Conservation (phyloP, 129 eudicot genomes). For the Scalesia atractyloides region DNA sequence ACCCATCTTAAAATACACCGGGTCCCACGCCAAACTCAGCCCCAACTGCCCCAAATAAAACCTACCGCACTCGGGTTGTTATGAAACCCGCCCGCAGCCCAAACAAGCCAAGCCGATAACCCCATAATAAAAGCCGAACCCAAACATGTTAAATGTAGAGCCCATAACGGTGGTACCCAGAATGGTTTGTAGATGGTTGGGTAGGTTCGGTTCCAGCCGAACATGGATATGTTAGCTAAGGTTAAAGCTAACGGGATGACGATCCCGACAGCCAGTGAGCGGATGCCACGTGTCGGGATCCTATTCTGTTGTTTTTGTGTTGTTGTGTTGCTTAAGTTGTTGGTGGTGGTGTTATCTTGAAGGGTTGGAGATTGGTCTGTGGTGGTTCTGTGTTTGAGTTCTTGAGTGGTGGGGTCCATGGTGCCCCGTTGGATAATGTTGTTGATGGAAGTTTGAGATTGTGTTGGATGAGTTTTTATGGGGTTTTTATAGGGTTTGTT, state of each 20-base stretch:
- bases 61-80: conserved; percentile 45
- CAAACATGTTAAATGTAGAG: conserved; percentile 53
- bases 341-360: background rate
- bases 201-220: conserved; percentile 48
- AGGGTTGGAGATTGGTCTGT: conserved; percentile 24
- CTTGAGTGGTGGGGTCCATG: conserved; percentile 39
- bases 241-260: conserved; percentile 61
- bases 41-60: conserved; percentile 60
- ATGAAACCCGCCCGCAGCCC: conserved; percentile 95
- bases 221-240: conserved; percentile 47
- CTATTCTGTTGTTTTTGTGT: conserved; percentile 20
- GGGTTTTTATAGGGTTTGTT: conserved; percentile 10
- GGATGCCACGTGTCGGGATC: conserved; percentile 68
- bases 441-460: background rate
- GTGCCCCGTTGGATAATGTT: background rate
- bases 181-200: conserved; percentile 39
- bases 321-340: background rate
- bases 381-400: conserved; percentile 45
- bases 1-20: conserved; percentile 59
- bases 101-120: conserved; percentile 77
- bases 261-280: conserved; percentile 59
- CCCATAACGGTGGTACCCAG: conserved; percentile 76
- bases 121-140: conserved; percentile 53
- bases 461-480: background rate
- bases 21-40: conserved; percentile 72